phyloP scores from a whole-genome alignment of 1,284 basidiomycete species.

The Vanrija sp. region DNA sequence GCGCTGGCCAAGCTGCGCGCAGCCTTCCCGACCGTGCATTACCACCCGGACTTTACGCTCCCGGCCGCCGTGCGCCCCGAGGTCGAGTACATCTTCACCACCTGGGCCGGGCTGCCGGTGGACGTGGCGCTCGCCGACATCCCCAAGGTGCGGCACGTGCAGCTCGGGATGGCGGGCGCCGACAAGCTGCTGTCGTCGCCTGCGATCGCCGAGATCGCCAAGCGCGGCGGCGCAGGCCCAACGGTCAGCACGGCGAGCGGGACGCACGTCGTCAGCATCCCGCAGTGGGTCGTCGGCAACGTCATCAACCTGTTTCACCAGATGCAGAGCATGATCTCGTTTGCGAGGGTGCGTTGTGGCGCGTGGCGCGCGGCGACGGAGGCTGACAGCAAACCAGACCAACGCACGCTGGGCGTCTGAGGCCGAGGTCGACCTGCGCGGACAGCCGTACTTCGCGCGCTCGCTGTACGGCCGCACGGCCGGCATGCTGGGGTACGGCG shows the following conservation, averaged over 20 bases:
- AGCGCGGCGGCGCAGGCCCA: not conserved
- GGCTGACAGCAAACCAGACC: slow-evolving; percentile 10
- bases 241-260: slow-evolving; percentile 39
- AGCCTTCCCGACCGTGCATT: slow-evolving; percentile 34
- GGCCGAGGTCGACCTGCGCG: slow-evolving; percentile 25
- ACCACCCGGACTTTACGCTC: slow-evolving; percentile 19
- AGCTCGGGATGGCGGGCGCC: slow-evolving; percentile 36
- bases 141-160: slow-evolving; percentile 33
- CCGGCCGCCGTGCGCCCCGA: not conserved
- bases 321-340: slow-evolving; percentile 30
- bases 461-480: slow-evolving; percentile 36
- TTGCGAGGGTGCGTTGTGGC: slow-evolving; percentile 27
- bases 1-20: slow-evolving; percentile 26
- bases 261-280: slow-evolving; percentile 43
- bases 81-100: slow-evolving; percentile 12
- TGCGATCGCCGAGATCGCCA: slow-evolving; percentile 14
- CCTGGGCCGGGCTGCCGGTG: slow-evolving; percentile 6
- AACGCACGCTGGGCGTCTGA: slow-evolving; percentile 29
- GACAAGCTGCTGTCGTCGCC: slow-evolving; percentile 23
- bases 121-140: slow-evolving; percentile 18
- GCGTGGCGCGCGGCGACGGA: not conserved
- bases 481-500: slow-evolving; percentile 43
- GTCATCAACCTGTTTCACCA: slow-evolving; percentile 36
- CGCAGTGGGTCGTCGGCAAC: slow-evolving; percentile 39
- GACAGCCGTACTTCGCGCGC: slow-evolving; percentile 27